These are phyloP conservation scores for Bertia moriformis DNA, from an alignment of 2,329 filamentous ascomycete genomes.

Conservation along the genomic window DNA sequence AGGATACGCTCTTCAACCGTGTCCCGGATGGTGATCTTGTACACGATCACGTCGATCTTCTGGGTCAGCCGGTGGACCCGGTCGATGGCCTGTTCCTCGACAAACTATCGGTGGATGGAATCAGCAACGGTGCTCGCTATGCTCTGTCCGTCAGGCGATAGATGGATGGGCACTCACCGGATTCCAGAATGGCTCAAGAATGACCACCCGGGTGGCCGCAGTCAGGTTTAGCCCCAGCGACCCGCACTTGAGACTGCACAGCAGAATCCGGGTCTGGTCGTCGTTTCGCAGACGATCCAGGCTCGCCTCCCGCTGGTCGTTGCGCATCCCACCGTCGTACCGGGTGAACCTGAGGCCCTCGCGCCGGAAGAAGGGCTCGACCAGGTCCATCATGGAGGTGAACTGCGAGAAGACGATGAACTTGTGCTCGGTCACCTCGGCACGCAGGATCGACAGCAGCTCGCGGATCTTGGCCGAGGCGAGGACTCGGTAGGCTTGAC, in stretches of 20 bases:
- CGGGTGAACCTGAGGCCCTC: constrained; percentile 68
- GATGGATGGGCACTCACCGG: constrained; percentile 39
- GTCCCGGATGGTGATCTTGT: constrained; percentile 75
- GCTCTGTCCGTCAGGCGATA: neutral
- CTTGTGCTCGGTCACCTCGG: constrained; percentile 71
- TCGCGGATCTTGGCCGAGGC: constrained; percentile 86
- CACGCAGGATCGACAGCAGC: constrained; percentile 64
- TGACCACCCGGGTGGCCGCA: constrained; percentile 81
- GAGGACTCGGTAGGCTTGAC: constrained; percentile 30
- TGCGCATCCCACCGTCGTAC: constrained; percentile 91
- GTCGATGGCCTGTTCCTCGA: constrained; percentile 97
- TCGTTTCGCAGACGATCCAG: constrained; percentile 65
- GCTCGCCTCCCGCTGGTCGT: constrained; percentile 79
- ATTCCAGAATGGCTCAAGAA: constrained; percentile 98
- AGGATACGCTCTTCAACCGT: constrained; percentile 90
- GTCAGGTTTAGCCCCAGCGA: constrained; percentile 87
- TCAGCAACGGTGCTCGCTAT: constrained; percentile 1
- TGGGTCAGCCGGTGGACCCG: constrained; percentile 97
- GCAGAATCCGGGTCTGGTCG: constrained; percentile 61
- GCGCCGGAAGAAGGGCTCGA: constrained; percentile 74
- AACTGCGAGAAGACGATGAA: constrained; percentile 99
- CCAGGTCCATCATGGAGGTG: constrained; percentile 91
- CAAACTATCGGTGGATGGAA: constrained; percentile 42
- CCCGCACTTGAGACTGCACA: constrained; percentile 89
- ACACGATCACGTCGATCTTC: constrained; percentile 84